Conservation (phyloP, 2,329 filamentous ascomycete species). For the Podosphaera aphanis region DNA sequence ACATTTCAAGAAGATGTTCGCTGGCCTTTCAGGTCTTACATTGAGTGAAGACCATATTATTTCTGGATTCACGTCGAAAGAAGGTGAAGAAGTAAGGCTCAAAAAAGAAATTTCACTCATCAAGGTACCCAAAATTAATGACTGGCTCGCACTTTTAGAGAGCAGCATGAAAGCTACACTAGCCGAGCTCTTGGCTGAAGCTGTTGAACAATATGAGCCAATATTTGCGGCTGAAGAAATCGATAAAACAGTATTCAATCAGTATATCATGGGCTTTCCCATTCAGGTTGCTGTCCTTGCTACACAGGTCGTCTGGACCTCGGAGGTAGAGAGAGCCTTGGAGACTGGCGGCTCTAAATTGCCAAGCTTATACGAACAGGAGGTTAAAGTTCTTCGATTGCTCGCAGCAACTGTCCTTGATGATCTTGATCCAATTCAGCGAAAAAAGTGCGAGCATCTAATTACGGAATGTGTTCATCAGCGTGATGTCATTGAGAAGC, state of each 20-base stretch:
- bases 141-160: constrained; percentile 90
- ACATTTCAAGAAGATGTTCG: constrained; percentile 99
- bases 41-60: constrained; percentile 85
- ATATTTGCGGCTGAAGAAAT: constrained; percentile 52
- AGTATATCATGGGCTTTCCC: constrained; percentile 67
- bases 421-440: constrained; percentile 63
- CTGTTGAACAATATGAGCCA: constrained; percentile 57
- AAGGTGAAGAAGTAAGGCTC: constrained; percentile 68
- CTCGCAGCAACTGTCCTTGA: constrained; percentile 76
- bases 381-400: constrained; percentile 63
- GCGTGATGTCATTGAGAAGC: constrained; percentile 73
- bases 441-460: constrained; percentile 94
- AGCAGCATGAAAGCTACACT: constrained; percentile 83
- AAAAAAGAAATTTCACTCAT: constrained; percentile 80
- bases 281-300: constrained; percentile 90
- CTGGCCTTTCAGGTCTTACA: constrained; percentile 68
- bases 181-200: constrained; percentile 72
- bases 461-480: constrained; percentile 99
- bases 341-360: constrained; percentile 47
- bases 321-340: constrained; percentile 57
- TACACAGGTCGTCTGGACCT: constrained; percentile 85
- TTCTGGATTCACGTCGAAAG: constrained; percentile 80
- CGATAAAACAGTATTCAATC: constrained; percentile 44
- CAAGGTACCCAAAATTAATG: constrained; percentile 92
- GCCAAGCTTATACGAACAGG: constrained; percentile 49